These are phyloP conservation scores for Epichloe baconii DNA, from an alignment of 2,329 filamentous ascomycete genomes.

Conservation along the genomic window DNA sequence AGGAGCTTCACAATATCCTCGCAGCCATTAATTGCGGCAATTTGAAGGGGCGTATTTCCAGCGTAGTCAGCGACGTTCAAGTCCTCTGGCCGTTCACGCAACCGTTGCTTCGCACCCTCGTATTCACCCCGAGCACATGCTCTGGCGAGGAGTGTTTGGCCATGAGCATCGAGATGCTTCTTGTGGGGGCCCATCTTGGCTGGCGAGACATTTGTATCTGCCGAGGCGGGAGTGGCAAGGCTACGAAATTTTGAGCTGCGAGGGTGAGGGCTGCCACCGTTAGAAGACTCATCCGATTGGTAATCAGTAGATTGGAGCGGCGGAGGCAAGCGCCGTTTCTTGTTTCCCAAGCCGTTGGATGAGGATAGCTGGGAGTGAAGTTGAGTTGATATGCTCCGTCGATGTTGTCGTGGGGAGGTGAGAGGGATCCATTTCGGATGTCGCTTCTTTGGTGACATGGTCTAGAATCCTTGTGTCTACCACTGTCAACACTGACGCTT, in stretches of 20 bases:
- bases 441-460: conserved; percentile 20
- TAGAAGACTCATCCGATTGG: conserved; percentile 54
- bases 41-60: conserved; percentile 92
- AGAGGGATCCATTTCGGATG: conserved; percentile 35
- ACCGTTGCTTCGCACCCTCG: conserved; percentile 60
- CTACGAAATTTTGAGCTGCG: conserved; percentile 45
- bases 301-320: conserved; percentile 51
- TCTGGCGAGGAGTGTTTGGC: conserved; percentile 79
- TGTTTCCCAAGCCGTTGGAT: conserved; percentile 38
- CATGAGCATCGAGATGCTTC: conserved; percentile 83
- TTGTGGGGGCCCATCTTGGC: conserved; percentile 61
- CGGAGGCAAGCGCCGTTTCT: conserved; percentile 48
- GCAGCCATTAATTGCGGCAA: conserved; percentile 77
- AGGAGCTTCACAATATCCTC: conserved; percentile 79
- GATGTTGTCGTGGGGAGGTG: conserved; percentile 46
- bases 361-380: conserved; percentile 37
- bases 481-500: conserved; percentile 26
- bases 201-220: conserved; percentile 50
- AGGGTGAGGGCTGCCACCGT: conserved; percentile 45
- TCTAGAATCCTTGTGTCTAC: conserved; percentile 22
- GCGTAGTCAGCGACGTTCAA: conserved; percentile 85
- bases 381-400: conserved; percentile 52
- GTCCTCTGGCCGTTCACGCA: conserved; percentile 72
- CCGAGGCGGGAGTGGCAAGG: conserved; percentile 40
- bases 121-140: conserved; percentile 80